phyloP scores from a whole-genome alignment of 106 monocot genomes.

The Phalaenopsis aphrodite region DNA sequence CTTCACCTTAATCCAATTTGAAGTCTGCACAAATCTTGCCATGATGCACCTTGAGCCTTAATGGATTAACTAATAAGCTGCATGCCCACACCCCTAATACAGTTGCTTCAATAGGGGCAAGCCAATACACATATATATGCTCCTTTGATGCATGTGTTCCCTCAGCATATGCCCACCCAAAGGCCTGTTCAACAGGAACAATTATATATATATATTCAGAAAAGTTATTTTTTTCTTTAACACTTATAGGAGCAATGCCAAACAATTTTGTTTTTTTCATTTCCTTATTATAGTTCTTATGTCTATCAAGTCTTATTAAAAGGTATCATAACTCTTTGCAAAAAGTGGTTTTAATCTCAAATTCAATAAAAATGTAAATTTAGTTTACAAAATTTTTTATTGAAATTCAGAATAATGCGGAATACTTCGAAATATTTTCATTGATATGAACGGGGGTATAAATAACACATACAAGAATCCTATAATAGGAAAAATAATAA shows the following conservation, averaged over 20 bases:
- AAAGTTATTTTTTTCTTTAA: background rate
- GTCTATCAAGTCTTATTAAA: too few species aligned
- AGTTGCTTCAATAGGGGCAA: constrained; percentile 65
- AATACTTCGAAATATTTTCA: too few species aligned
- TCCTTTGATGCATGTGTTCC: constrained; percentile 58
- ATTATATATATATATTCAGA: background rate
- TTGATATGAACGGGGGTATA: too few species aligned
- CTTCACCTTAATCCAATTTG: background rate
- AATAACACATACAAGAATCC: too few species aligned
- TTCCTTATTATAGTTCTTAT: too few species aligned
- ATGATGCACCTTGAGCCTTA: constrained; percentile 17
- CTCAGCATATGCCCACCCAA: constrained; percentile 72
- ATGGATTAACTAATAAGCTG: constrained; percentile 23
- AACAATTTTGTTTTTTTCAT: too few species aligned
- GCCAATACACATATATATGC: constrained; percentile 68
- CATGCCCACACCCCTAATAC: constrained; percentile 45
- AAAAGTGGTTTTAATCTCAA: too few species aligned
- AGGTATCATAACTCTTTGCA: too few species aligned
- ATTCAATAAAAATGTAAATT: too few species aligned
- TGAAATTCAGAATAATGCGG: too few species aligned
- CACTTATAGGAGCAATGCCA: background rate
- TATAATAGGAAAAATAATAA: too few species aligned
- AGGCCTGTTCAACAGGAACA: constrained; percentile 30
- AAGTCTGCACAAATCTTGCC: background rate
- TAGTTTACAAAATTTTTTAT: too few species aligned